Base-by-base conservation (phyloP, 305 asterid species). In the Euphrasia arctica region DNA sequence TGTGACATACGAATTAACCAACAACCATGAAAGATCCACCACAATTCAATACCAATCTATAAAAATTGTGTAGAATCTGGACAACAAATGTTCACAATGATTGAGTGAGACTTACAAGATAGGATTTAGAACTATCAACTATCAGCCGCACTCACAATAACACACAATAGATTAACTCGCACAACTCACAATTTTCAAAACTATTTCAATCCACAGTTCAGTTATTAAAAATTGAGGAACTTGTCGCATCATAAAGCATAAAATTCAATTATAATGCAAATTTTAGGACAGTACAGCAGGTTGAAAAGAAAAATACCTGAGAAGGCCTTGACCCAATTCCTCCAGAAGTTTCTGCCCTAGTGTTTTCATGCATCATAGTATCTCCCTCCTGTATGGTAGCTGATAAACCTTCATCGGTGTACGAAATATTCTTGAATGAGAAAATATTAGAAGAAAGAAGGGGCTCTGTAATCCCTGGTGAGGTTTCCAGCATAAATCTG, bases 361-460 rank as follows among this genome's bases (percentile, higher is more conserved):
- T 65, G 60, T 54, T 76, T 42, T 74, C 82, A 71, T 5, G 77
- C 8, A 69, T 64, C 60, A 58, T 31, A 42, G 34, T 73, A 74
- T 71, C 73, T 60, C 75, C 83, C 58, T 79, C 91, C 42, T 51
- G 79, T 42, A 66, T 39, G 48, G 71, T 62, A 71, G 71, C 76
- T 64, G 88, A 59, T 56, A 78, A 69, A 68, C 74, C 82, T 72
- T 73, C 86, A 74, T 72, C 67, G 66, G 77, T 63, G 60, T 78
- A 69, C 34, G 91, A 82, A 52, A 91, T 76, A 74, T 84, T 82
- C 81, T 78, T 91, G 73, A 89, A 91, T 11, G 98, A 91, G 82
- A 89, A 89, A 74, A 89, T 87, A 69, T 91, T 83, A 4, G 98
- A 87, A 69, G 96, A 91, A 74, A 91, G 85, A 67, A 87, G 72